Conservation (phyloP, 2,329 filamentous ascomycete genomes). For the Rhynchosporium agropyri region DNA sequence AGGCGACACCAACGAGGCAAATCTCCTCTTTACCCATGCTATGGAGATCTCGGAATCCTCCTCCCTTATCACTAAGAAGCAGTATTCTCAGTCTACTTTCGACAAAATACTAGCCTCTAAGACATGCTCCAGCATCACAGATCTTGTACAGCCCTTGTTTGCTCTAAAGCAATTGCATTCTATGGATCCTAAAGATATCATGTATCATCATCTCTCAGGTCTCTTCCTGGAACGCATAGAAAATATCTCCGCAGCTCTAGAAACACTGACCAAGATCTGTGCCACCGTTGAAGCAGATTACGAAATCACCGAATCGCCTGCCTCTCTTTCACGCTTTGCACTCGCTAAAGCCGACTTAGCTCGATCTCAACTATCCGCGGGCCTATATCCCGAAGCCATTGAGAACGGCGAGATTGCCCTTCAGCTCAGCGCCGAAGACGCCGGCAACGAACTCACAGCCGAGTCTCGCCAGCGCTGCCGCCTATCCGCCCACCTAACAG, state of each 20-base stretch:
- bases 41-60: constrained; percentile 88
- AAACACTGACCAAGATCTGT: constrained; percentile 68
- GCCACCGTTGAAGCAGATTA: constrained; percentile 76
- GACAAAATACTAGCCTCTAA: constrained; percentile 71
- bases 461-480: constrained; percentile 71
- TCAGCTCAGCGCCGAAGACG: constrained; percentile 73
- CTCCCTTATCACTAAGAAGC: constrained; percentile 70
- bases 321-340: constrained; percentile 75
- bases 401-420: constrained; percentile 82
- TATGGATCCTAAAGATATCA: constrained; percentile 70
- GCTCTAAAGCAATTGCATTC: constrained; percentile 79
- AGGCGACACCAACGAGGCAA: constrained; percentile 75
- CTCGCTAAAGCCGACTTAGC: constrained; percentile 86
- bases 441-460: constrained; percentile 64
- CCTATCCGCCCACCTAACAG: constrained; percentile 82
- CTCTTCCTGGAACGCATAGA: constrained; percentile 81
- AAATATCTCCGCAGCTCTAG: constrained; percentile 65
- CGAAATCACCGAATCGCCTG: constrained; percentile 76
- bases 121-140: constrained; percentile 54
- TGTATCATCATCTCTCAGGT: constrained; percentile 75
- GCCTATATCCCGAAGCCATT: constrained; percentile 67
- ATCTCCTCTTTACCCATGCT: constrained; percentile 87
- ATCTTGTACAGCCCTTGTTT: constrained; percentile 83
- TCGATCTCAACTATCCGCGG: constrained; percentile 74
- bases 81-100: constrained; percentile 81